Conservation (phyloP, 805 yeast genomes). For the Kluyveromyces wickerhamii region DNA sequence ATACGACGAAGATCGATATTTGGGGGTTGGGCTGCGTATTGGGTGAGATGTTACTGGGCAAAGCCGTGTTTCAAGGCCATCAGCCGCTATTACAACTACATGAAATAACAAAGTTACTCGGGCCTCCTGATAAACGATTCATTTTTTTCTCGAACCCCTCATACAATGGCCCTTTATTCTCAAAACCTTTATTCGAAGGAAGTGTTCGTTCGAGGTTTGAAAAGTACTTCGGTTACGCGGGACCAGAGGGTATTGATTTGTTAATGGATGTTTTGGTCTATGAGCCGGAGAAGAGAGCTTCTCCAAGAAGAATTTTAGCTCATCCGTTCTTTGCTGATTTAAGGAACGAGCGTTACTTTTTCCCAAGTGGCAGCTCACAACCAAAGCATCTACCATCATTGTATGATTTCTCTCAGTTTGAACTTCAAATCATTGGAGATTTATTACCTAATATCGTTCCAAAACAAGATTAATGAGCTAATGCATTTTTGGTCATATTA, state of each 20-base stretch:
- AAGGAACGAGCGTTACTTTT: slow-evolving; percentile 45
- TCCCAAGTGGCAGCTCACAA: slow-evolving; percentile 47
- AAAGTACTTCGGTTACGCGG: slow-evolving; percentile 66
- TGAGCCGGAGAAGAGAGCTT: slow-evolving; percentile 77
- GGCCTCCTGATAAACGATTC: slow-evolving; percentile 74
- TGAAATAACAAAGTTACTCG: slow-evolving; percentile 82
- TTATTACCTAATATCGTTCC: slow-evolving; percentile 9
- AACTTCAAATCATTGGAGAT: slow-evolving; percentile 41
- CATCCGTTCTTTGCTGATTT: slow-evolving; percentile 88
- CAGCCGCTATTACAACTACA: slow-evolving; percentile 82
- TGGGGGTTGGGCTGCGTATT: slow-evolving; percentile 98
- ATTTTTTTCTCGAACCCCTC: slow-evolving; percentile 67
- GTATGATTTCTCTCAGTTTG: slow-evolving; percentile 67
- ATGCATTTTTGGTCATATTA: neutral
- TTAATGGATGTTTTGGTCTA: slow-evolving; percentile 76
- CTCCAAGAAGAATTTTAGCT: slow-evolving; percentile 74
- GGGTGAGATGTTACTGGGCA: slow-evolving; percentile 89
- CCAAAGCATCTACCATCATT: slow-evolving; percentile 40
- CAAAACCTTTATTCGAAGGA: slow-evolving; percentile 54
- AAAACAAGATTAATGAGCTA: slow-evolving; percentile 1
- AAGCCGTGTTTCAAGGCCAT: slow-evolving; percentile 92
- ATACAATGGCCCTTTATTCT: slow-evolving; percentile 66
- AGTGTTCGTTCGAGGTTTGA: slow-evolving; percentile 48
- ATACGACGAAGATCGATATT: slow-evolving; percentile 86
- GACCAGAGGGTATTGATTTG: slow-evolving; percentile 80